Percentiles rank a stretch among this genome's conserved stretches.
These are phyloP conservation scores for Hypoxylon perforatum DNA, from an alignment of 495 filamentous ascomycete genomes.

Conservation along the genomic window DNA sequence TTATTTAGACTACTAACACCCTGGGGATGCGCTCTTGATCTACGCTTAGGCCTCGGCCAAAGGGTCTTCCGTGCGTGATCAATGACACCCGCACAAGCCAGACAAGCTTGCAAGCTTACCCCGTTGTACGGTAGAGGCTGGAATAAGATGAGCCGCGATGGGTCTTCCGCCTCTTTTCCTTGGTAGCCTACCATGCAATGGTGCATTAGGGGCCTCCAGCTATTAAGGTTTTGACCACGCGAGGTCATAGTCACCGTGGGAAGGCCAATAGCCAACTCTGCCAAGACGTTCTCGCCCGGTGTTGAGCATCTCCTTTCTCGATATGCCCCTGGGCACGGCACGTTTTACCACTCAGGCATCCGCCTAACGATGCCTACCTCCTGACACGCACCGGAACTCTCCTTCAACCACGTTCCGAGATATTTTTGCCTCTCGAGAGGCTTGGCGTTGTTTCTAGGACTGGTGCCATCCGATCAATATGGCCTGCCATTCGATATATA, in stretches of 20 bases:
- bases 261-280: conserved; percentile 27
- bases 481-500: conserved; percentile 53
- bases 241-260: conserved; percentile 17
- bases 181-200: conserved; percentile 15
- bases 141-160: conserved; percentile 32
- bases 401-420: conserved; percentile 54
- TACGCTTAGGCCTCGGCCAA: conserved; percentile 45
- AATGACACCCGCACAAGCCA: conserved; percentile 20
- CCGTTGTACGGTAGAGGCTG: conserved; percentile 24
- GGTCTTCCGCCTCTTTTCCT: conserved; percentile 2
- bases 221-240: conserved; percentile 12
- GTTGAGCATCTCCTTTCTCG: conserved; percentile 35
- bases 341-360: conserved; percentile 57
- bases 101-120: too few species aligned
- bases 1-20: conserved; percentile 32
- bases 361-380: conserved; percentile 49
- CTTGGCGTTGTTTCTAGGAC: conserved; percentile 53
- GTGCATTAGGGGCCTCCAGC: conserved; percentile 21
- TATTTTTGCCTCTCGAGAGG: conserved; percentile 47
- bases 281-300: conserved; percentile 38
- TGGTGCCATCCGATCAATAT: conserved; percentile 49
- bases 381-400: conserved; percentile 61
- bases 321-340: conserved; percentile 37
- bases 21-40: conserved; percentile 27
- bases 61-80: conserved; percentile 53